Evolutionary conservation across 2,329 filamentous ascomycete genomes (phyloP), one percentile per base, ranked within the genome.

Genomic region (Trichophyton simii): DNA sequence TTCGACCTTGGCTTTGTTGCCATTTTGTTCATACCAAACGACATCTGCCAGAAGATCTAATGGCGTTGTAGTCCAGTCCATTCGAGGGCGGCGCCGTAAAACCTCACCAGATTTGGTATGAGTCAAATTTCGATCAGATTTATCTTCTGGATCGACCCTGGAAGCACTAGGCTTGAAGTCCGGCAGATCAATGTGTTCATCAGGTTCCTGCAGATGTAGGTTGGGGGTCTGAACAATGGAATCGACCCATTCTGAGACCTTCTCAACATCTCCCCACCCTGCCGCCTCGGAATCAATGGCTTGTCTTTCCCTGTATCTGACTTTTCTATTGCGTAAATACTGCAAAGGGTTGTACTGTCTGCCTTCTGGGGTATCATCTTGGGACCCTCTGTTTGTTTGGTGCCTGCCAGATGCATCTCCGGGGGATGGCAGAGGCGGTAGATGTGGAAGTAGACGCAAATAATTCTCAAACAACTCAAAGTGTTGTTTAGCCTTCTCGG

Each of bases 341-440:
- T 97, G 94, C 25, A 99, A 76, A 3, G 92, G 94, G 71, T 99
- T 96, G 71, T 97, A 97, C 1, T 79, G 76, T 59, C 91, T 85
- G 3, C 88, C 87, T 6, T 13, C 38, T 20, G 18, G 20, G 15
- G n/a, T 34, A 8, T 38, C 55, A 8, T 86, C 72, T 18, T 44
- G 18, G 41, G 11, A 18, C 8, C 18, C 42, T 6, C 38, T 8
- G 20, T 15, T 48, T 64, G 76, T 73, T 62, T 72, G 28, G 28
- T 18, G 13, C 13, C 22, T 34, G 15, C 15, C 15, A 3, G 4
- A 9, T 6, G 18, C 11, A 6, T 34, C 38, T 5, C 25, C 57
- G 22, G 15, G 59, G 42, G 65, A 57, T 9, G 64, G 64, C 38
- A 97, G 74, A 0, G 89, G 89, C 7, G 91, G 89, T 0, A 97